Evolutionary conservation across 1,284 basidiomycete genomes (phyloP).

Genomic region (Grifola frondosa): DNA sequence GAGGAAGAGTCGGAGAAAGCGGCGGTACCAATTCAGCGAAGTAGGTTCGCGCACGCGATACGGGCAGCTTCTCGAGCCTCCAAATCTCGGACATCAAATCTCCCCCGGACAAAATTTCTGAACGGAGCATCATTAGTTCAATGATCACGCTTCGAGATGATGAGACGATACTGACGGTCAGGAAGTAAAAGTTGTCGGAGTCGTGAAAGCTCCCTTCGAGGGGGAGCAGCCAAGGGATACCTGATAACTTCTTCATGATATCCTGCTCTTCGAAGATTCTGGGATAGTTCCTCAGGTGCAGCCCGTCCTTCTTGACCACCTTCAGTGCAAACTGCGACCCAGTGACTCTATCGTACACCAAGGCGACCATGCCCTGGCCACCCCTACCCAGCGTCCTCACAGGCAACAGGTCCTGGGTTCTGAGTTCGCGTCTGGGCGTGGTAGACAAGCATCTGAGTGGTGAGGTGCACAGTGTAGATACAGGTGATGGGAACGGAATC

Average conservation of each 20-base stretch:
- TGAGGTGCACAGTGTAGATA: too few relatives aligned
- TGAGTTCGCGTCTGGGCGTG: conserved; percentile 4
- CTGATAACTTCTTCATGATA: conserved; percentile 12
- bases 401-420: conserved; percentile 21
- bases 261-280: conserved; percentile 22
- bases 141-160: too few relatives aligned
- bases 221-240: conserved; percentile 15
- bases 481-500: background rate
- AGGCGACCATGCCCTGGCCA: conserved; percentile 28
- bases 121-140: background rate
- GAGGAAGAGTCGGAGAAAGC: conserved; percentile 34
- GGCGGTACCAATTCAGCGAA: conserved; percentile 28
- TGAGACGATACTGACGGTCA: conserved; percentile 20
- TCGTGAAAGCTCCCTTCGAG: conserved; percentile 29
- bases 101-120: conserved; percentile 26
- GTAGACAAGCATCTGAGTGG: too few relatives aligned
- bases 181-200: conserved; percentile 32
- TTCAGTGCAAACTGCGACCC: conserved; percentile 25
- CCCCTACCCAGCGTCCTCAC: conserved; percentile 27
- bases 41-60: conserved; percentile 18
- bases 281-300: conserved; percentile 18
- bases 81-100: conserved; percentile 22
- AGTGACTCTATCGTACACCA: conserved; percentile 24
- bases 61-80: conserved; percentile 14
- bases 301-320: conserved; percentile 26